Evolutionary conservation across 306 rosid species (phyloP).

Genomic region (Arachis hypogaea): DNA sequence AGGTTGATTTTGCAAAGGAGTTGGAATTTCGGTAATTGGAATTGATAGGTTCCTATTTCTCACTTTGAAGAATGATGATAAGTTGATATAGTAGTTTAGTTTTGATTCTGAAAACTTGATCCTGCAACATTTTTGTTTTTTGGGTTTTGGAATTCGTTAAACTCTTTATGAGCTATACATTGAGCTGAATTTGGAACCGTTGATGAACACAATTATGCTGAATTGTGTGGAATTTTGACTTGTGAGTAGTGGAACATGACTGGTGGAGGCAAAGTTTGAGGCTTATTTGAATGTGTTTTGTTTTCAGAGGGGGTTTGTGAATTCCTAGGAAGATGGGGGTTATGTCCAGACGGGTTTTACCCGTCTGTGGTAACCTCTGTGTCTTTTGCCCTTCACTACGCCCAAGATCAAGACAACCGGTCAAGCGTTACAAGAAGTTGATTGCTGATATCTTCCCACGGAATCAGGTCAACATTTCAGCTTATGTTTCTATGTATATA

Average conservation of each 20-base stretch:
- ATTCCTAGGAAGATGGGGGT: constrained; percentile 82
- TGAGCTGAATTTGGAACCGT: constrained; percentile 39
- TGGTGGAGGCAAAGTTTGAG: constrained; percentile 16
- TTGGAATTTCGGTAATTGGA: constrained; percentile 32
- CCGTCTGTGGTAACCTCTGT: constrained; percentile 99
- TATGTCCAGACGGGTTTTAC: constrained; percentile 97
- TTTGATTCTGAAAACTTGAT: constrained; percentile 19
- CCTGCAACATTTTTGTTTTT: not conserved
- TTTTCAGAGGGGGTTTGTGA: constrained; percentile 49
- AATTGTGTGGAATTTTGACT: constrained; percentile 32
- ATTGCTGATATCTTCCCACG: constrained; percentile 78
- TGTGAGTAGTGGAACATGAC: constrained; percentile 22
- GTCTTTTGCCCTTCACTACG: constrained; percentile 93
- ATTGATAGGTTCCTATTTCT: constrained; percentile 33
- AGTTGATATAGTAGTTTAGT: constrained; percentile 8
- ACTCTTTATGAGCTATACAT: constrained; percentile 15
- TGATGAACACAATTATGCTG: not conserved
- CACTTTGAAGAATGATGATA: constrained; percentile 10
- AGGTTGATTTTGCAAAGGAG: constrained; percentile 23
- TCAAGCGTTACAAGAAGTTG: constrained; percentile 95
- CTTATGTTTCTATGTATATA: not conserved
- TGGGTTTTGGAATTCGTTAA: not conserved
- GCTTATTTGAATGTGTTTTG: not conserved
- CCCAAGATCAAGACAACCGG: constrained; percentile 94
- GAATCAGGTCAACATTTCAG: constrained; percentile 66